These are phyloP conservation scores for Alternaria brassicicola DNA, from an alignment of 2,329 filamentous ascomycete genomes.

Conservation along the genomic window DNA sequence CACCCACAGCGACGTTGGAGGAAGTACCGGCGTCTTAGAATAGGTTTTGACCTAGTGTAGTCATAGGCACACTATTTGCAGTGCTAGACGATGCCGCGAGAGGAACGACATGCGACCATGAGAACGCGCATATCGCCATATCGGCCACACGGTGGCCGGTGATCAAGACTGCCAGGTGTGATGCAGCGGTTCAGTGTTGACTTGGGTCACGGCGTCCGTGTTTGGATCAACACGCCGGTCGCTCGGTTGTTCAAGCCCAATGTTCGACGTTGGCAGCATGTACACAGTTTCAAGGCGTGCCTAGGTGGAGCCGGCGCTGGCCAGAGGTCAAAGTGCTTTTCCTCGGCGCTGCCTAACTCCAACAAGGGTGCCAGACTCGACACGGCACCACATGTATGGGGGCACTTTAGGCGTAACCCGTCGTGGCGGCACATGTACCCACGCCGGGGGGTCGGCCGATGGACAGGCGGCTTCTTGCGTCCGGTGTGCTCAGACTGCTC, in stretches of 20 bases:
- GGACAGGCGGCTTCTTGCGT: slow-evolving; percentile 24
- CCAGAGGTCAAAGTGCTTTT: slow-evolving; percentile 30
- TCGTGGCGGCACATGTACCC: slow-evolving; percentile 36
- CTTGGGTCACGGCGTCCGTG: slow-evolving; percentile 16
- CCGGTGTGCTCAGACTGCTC: slow-evolving; percentile 24
- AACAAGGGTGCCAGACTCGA: slow-evolving; percentile 21
- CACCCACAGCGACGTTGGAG: slow-evolving; percentile 5
- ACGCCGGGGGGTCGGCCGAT: slow-evolving; percentile 27
- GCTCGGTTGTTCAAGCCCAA: slow-evolving; percentile 21
- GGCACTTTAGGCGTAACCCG: slow-evolving; percentile 29
- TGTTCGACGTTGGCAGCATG: slow-evolving; percentile 28
- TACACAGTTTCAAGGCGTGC: slow-evolving; percentile 42
- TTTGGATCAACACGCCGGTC: slow-evolving; percentile 24
- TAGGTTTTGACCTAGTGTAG: slow-evolving; percentile 4
- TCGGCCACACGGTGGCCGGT: slow-evolving; percentile 12
- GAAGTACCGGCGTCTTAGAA: neutral
- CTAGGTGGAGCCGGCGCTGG: slow-evolving; percentile 23
- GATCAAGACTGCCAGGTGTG: slow-evolving; percentile 19
- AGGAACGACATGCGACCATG: slow-evolving; percentile 13
- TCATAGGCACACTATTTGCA: slow-evolving; percentile 10
- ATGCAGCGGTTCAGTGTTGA: slow-evolving; percentile 22
- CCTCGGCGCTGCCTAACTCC: slow-evolving; percentile 33
- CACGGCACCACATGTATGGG: slow-evolving; percentile 12
- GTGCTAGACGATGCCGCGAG: slow-evolving; percentile 6
- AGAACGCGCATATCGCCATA: slow-evolving; percentile 31